Conservation (phyloP, 345 rosid genomes). For the Mercurialis annua region DNA sequence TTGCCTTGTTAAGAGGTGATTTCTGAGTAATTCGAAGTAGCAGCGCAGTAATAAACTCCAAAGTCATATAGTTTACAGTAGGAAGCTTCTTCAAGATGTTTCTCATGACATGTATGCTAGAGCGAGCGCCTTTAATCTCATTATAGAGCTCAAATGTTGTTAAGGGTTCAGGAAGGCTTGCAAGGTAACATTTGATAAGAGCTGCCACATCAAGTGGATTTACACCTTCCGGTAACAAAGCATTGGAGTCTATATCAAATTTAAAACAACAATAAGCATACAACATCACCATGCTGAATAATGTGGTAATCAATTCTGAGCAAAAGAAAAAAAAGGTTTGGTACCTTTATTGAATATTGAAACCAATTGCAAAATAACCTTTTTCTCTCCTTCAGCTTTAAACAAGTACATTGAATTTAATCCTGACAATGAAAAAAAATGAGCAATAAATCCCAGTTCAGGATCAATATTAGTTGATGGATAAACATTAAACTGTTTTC, state of each 20-base stretch:
- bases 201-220: slow-evolving; percentile 73
- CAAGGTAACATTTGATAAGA: slow-evolving; percentile 73
- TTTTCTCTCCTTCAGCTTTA: slow-evolving; percentile 75
- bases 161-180: slow-evolving; percentile 90
- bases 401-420: slow-evolving; percentile 64
- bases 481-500: background rate
- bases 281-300: slow-evolving; percentile 8
- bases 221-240: slow-evolving; percentile 71
- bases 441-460: background rate
- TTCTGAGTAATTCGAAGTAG: slow-evolving; percentile 81
- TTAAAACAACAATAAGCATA: slow-evolving; percentile 9
- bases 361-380: slow-evolving; percentile 71
- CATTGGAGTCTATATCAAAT: slow-evolving; percentile 52
- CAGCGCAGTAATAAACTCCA: slow-evolving; percentile 79
- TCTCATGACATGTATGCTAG: slow-evolving; percentile 62
- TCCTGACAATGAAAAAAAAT: slow-evolving; percentile 38
- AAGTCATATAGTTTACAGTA: slow-evolving; percentile 72
- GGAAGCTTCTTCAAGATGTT: slow-evolving; percentile 79
- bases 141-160: slow-evolving; percentile 75
- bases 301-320: background rate
- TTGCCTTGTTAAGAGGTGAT: slow-evolving; percentile 76
- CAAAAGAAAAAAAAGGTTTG: slow-evolving; percentile 9
- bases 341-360: slow-evolving; percentile 76
- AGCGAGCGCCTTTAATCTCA: slow-evolving; percentile 69
- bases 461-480: background rate